A percentile compares a stretch with the other conserved stretches of the same genome.
These are phyloP conservation scores for Trichoderma asperellum DNA, from an alignment of 2,329 filamentous ascomycete species.

Conservation along the genomic window DNA sequence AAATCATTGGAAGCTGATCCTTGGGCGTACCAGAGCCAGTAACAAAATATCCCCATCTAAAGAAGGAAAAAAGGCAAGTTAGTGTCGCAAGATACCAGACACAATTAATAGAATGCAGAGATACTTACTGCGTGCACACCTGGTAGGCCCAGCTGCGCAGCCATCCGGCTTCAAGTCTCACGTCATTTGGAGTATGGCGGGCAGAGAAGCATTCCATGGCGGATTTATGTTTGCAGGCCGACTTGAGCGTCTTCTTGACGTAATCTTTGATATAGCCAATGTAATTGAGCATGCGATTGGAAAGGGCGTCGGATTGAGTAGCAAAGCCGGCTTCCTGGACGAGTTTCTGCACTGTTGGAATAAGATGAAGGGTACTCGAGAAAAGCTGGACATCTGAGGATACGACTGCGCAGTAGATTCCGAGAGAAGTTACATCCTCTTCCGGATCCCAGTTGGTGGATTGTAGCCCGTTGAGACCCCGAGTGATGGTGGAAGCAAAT, in stretches of 20 bases:
- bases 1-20: slow-evolving; percentile 69
- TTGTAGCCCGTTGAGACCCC: slow-evolving; percentile 51
- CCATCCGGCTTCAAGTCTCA: slow-evolving; percentile 32
- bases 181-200: slow-evolving; percentile 34
- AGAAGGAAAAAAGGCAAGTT: background rate
- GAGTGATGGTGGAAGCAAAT: slow-evolving; percentile 51
- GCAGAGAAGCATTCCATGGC: slow-evolving; percentile 41
- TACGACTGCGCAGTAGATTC: slow-evolving; percentile 53
- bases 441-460: slow-evolving; percentile 58
- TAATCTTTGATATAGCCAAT: slow-evolving; percentile 49
- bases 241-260: slow-evolving; percentile 37
- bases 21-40: slow-evolving; percentile 71
- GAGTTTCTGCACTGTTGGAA: slow-evolving; percentile 44
- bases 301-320: slow-evolving; percentile 44
- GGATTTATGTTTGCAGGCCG: slow-evolving; percentile 35
- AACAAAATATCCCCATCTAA: slow-evolving; percentile 76
- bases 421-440: slow-evolving; percentile 47
- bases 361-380: slow-evolving; percentile 44
- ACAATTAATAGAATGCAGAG: too few relatives aligned
- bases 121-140: slow-evolving; percentile 56
- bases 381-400: slow-evolving; percentile 46
- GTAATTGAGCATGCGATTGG: slow-evolving; percentile 55
- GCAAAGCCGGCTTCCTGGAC: slow-evolving; percentile 49
- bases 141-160: slow-evolving; percentile 56
- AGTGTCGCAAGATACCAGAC: background rate